Evolutionary conservation across 306 rosid genomes (phyloP).

Genomic region (Parietaria judaica): DNA sequence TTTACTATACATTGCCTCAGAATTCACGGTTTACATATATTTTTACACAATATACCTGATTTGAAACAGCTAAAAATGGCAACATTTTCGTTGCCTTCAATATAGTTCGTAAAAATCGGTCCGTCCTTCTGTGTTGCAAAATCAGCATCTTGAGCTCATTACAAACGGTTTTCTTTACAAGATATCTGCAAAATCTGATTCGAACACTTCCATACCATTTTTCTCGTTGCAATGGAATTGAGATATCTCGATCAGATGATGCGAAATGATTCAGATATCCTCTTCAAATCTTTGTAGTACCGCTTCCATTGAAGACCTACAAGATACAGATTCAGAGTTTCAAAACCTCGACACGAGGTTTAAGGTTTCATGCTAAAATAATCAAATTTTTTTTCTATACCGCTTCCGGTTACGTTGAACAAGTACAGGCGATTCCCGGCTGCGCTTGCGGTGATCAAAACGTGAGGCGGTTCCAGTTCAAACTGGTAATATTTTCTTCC

Average conservation of each 20-base stretch:
- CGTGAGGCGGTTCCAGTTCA: conserved; percentile 96
- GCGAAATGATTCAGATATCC: conserved; percentile 62
- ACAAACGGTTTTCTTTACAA: too few relatives aligned
- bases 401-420: conserved; percentile 72
- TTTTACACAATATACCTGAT: too few relatives aligned
- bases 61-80: too few relatives aligned
- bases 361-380: conserved; percentile 5
- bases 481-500: conserved; percentile 90
- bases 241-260: conserved; percentile 38
- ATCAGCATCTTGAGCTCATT: too few relatives aligned
- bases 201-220: too few relatives aligned
- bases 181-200: too few relatives aligned
- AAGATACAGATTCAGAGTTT: conserved; percentile 19
- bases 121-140: too few relatives aligned
- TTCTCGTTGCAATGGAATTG: neutral
- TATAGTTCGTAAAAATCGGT: too few relatives aligned
- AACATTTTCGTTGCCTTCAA: too few relatives aligned
- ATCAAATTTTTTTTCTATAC: conserved; percentile 27
- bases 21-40: neutral
- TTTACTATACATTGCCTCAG: too few relatives aligned
- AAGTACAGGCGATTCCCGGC: conserved; percentile 94
- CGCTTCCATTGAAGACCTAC: conserved; percentile 99
- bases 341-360: neutral
- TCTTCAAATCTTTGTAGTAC: conserved; percentile 69
- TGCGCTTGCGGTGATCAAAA: conserved; percentile 82